Evolutionary conservation across 2,329 filamentous ascomycete genomes (phyloP).

Genomic region (Trichothecium roseum): DNA sequence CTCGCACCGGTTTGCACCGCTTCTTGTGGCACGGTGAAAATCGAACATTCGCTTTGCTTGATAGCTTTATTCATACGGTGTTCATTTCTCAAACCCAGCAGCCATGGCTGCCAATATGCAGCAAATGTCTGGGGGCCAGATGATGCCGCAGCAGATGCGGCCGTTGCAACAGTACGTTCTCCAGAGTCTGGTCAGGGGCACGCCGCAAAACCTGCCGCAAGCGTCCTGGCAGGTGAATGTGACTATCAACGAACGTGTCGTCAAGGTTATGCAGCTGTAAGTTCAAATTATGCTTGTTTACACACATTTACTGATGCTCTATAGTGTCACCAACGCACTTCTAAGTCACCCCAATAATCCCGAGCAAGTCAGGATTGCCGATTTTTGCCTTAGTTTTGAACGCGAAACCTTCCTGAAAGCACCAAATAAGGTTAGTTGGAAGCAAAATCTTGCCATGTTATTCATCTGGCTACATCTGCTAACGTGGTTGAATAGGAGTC

Average conservation of each 20-base stretch:
- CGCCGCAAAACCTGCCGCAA: background rate
- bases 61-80: no score
- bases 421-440: constrained; percentile 35
- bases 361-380: constrained; percentile 30
- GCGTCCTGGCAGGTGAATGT: constrained; percentile 28
- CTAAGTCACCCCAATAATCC: constrained; percentile 7
- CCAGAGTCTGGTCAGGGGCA: background rate
- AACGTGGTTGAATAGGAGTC: constrained; percentile 23
- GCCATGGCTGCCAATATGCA: constrained; percentile 52
- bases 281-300: constrained; percentile 11
- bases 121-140: constrained; percentile 40
- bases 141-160: constrained; percentile 33
- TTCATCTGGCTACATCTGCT: constrained; percentile 5
- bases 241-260: constrained; percentile 27
- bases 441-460: no score
- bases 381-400: constrained; percentile 35
- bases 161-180: constrained; percentile 10
- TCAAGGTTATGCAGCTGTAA: constrained; percentile 32
- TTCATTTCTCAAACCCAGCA: constrained; percentile 17
- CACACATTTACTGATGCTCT: background rate
- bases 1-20: no score
- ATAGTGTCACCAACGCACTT: background rate
- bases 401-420: constrained; percentile 34
- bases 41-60: no score
- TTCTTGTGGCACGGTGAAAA: no score